Evolutionary conservation across 176 grass and related monocot species (phyloP).

Genomic region (Dactylis glomerata): DNA sequence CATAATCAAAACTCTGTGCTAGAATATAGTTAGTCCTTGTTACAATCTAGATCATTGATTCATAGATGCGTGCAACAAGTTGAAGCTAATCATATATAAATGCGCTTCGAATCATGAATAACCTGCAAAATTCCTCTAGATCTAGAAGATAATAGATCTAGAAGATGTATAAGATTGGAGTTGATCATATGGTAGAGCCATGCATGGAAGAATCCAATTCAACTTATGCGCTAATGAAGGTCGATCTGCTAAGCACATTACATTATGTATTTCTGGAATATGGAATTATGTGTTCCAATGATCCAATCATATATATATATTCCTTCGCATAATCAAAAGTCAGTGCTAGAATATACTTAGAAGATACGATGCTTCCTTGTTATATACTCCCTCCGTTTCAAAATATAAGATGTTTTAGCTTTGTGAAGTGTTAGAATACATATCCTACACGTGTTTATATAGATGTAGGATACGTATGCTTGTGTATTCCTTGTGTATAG

Average conservation of each 20-base stretch:
- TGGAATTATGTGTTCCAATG: too few species aligned
- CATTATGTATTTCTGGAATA: neutral
- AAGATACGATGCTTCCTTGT: neutral
- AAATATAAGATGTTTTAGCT: too few species aligned
- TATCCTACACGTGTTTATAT: too few species aligned
- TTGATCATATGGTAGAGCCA: neutral
- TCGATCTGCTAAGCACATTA: neutral
- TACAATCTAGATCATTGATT: neutral
- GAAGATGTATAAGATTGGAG: neutral
- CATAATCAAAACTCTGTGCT: neutral
- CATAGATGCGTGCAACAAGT: neutral
- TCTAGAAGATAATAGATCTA: neutral
- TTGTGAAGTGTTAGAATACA: too few species aligned
- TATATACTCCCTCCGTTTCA: too few species aligned
- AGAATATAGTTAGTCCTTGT: too few species aligned
- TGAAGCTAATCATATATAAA: neutral
- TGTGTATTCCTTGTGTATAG: too few species aligned
- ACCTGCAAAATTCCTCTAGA: neutral
- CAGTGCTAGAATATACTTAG: too few species aligned
- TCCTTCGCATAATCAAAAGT: too few species aligned
- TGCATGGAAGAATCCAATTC: too few species aligned
- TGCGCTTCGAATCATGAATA: neutral
- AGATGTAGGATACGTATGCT: too few species aligned
- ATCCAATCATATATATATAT: too few species aligned
- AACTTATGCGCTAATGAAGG: neutral